Evolutionary conservation across 768 basidiomycete genomes (phyloP), one percentile per base, ranked within the genome.

Genomic region (Amanita pallidorosea): DNA sequence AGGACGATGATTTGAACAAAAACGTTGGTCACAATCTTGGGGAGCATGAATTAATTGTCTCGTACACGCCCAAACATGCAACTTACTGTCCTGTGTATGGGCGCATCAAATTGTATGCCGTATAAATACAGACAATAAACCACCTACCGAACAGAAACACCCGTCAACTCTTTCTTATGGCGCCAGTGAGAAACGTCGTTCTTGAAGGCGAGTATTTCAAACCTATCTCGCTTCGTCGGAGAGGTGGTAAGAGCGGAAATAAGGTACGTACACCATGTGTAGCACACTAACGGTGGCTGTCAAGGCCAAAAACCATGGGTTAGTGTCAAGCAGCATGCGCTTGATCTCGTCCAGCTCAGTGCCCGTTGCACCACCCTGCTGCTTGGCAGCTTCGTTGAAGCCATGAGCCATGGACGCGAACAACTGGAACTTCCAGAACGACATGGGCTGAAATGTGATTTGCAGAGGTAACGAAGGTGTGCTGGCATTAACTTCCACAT

Each of bases 141-240:
- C 36, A 58, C 77, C 61, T 56, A 88, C 87, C 93, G 81, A 56
- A 99, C 77, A 47, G 92, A 95, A 12, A 99, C 94, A 11, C 96
- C 96, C 53, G 88, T 86, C 66, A 98, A 80, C 64, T 98, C 93
- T 58, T 93, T 85, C 71, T 83, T 94, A 61, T 92, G 82, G 36
- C 92, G 75, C 94, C 94, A 97, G 63, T 98, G 95, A 25, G 85
- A 81, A 38, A 98, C 89, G 60, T 98, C 95, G 23, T 81, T 85
- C 62, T 88, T 89, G 79, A 98, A 97, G 12, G 95, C 95, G 51
- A 96, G 71, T 80, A 96, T 88, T 69, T 95, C 92, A 63, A 96
- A 95, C 22, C 89, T 91, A 59, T 9, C 45, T 22, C 42, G 33
- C n/a, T 29, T 48, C 36, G 8, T 51, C 25, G 43, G 20, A 20